A percentile compares a stretch with the other conserved stretches of the same genome.
Evolutionary conservation across 1,284 basidiomycete genomes (phyloP).

Genomic region (Tilletia caries): DNA sequence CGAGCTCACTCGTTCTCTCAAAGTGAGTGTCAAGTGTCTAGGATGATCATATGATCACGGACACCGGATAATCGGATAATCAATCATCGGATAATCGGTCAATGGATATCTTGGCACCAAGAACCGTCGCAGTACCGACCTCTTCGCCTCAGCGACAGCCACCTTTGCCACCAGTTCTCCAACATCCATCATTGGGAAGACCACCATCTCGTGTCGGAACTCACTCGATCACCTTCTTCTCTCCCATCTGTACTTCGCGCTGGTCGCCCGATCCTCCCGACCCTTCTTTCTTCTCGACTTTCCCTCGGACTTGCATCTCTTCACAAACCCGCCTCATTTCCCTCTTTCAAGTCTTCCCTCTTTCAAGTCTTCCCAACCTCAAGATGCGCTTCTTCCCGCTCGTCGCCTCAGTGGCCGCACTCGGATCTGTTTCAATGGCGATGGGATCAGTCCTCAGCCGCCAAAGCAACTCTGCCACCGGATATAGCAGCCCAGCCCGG

Average conservation of each 20-base stretch:
- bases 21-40: no score
- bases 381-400: not conserved
- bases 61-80: no score
- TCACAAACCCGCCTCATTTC: not conserved
- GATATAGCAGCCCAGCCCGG: slow-evolving; percentile 19
- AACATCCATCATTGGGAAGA: no score
- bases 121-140: no score
- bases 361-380: not conserved
- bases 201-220: no score
- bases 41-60: no score
- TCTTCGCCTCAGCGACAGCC: no score
- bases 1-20: no score
- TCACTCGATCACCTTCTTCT: not conserved
- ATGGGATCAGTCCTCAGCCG: not conserved
- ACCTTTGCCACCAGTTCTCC: no score
- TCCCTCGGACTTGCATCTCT: not conserved
- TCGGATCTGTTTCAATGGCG: not conserved
- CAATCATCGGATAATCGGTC: no score
- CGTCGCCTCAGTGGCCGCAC: no score
- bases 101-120: no score
- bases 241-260: not conserved
- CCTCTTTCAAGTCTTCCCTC: not conserved
- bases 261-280: not conserved
- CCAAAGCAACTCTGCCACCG: not conserved
- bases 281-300: not conserved